Conservation (phyloP, 1,284 basidiomycete species). For the Cutaneotrichosporon curvatum region DNA sequence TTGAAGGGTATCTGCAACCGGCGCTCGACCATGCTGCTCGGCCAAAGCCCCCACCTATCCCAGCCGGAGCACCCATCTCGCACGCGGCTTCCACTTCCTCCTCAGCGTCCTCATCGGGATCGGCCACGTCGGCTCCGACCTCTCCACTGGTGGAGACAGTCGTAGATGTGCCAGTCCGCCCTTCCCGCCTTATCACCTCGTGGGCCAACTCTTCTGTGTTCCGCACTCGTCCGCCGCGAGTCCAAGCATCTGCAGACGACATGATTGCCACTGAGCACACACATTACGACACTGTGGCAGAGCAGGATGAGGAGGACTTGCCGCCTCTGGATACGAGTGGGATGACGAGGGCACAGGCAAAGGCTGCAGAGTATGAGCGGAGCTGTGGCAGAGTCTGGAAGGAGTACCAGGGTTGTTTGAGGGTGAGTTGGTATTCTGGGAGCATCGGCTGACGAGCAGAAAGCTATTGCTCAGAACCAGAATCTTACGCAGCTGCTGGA, state of each 20-base stretch:
- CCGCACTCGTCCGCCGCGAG: constrained; percentile 10
- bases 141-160: background rate
- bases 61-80: background rate
- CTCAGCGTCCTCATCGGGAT: constrained; percentile 1
- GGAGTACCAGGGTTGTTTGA: constrained; percentile 70
- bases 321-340: constrained; percentile 31
- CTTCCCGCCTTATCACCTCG: constrained; percentile 16
- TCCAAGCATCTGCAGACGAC: constrained; percentile 9
- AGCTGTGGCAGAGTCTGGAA: constrained; percentile 75
- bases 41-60: too few species aligned
- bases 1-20: constrained; percentile 86
- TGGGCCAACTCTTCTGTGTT: constrained; percentile 23
- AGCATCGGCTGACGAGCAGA: constrained; percentile 49
- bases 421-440: constrained; percentile 48
- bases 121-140: constrained; percentile 1
- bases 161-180: background rate
- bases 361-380: constrained; percentile 69
- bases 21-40: constrained; percentile 26
- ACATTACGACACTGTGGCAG: constrained; percentile 4
- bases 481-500: constrained; percentile 62
- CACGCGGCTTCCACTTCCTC: background rate
- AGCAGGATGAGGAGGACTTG: constrained; percentile 1
- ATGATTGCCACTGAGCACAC: constrained; percentile 14
- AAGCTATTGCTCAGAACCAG: constrained; percentile 70
- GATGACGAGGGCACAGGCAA: constrained; percentile 39